Conservation (phyloP, 306 rosid genomes). For the Dicorynia guianensis region DNA sequence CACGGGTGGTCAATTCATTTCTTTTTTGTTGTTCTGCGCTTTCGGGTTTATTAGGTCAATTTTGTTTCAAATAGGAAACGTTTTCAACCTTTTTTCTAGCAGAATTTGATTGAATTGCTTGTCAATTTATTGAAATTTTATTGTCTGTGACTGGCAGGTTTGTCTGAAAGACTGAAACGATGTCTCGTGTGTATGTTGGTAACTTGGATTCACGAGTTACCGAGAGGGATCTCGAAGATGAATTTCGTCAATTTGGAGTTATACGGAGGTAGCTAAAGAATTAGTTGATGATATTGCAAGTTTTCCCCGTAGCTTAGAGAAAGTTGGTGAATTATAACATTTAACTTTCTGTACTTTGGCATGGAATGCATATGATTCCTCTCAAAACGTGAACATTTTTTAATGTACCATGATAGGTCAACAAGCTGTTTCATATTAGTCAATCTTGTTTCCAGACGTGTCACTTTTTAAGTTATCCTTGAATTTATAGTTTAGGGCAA, state of each 20-base stretch:
- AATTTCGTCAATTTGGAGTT: slow-evolving; percentile 90
- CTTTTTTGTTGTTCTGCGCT: neutral
- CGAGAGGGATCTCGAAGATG: slow-evolving; percentile 97
- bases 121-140: neutral
- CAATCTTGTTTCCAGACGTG: neutral
- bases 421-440: neutral
- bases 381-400: neutral
- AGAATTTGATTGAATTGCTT: neutral
- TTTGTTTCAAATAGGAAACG: too few species aligned
- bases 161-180: slow-evolving; percentile 37
- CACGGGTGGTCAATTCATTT: neutral
- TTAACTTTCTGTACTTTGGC: neutral
- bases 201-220: slow-evolving; percentile 88
- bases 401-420: slow-evolving; percentile 9
- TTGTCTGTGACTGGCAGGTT: slow-evolving; percentile 44
- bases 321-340: neutral
- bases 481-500: neutral
- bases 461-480: neutral
- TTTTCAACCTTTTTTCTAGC: neutral
- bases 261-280: slow-evolving; percentile 71
- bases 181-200: slow-evolving; percentile 98
- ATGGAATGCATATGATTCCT: neutral
- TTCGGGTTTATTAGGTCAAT: neutral
- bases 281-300: neutral
- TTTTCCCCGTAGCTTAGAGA: neutral